These are phyloP conservation scores for Fagopyrum homotropicum DNA, from an alignment of 148 eudicot species.

Conservation along the genomic window DNA sequence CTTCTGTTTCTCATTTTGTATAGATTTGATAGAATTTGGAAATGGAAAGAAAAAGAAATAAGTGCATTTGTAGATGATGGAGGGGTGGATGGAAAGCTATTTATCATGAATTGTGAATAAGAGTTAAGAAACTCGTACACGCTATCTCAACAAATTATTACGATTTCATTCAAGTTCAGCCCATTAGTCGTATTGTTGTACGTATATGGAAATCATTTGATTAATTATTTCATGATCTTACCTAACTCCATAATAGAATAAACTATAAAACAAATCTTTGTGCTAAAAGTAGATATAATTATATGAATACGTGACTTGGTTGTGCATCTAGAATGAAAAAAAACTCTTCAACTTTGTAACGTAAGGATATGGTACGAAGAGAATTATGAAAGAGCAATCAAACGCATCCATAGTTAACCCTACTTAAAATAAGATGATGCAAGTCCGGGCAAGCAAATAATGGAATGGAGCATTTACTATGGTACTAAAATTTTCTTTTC, in stretches of 20 bases:
- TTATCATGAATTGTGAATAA: neutral
- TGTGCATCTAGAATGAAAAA: neutral
- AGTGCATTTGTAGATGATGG: neutral
- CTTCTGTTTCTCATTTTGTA: neutral
- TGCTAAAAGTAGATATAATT: neutral
- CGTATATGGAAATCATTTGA: neutral
- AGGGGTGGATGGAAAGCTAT: neutral
- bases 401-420: no score
- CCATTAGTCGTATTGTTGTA: neutral
- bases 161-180: neutral
- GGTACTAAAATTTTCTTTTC: no score
- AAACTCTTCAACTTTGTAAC: no score
- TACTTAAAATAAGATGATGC: no score
- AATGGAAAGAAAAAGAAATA: neutral
- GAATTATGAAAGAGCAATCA: no score
- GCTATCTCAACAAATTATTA: neutral
- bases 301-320: neutral
- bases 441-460: no score
- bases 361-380: no score
- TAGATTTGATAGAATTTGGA: no score
- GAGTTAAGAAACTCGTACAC: neutral
- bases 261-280: neutral
- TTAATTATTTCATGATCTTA: neutral
- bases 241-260: neutral
- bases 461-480: no score